Evolutionary conservation across 805 yeast species (phyloP).

Genomic region (Alloascoidea hylecoeti): DNA sequence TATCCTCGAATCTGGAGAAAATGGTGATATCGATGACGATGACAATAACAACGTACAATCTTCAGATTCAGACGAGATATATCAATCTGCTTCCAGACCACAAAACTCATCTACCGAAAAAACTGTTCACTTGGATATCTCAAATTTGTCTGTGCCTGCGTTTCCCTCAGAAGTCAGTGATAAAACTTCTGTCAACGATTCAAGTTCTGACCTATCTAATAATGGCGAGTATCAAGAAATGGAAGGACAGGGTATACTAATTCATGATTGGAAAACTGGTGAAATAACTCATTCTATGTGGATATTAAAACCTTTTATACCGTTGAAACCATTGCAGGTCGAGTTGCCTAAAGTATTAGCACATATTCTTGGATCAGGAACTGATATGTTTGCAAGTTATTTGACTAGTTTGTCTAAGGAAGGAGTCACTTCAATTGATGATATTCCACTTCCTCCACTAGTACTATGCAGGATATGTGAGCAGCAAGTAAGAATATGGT

Average conservation of each 20-base stretch:
- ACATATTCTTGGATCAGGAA: slow-evolving; percentile 79
- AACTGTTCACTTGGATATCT: not conserved
- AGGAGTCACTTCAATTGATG: slow-evolving; percentile 32
- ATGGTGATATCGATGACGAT: slow-evolving; percentile 6
- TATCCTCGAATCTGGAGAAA: not conserved
- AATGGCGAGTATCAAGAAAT: slow-evolving; percentile 25
- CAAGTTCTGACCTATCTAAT: not conserved
- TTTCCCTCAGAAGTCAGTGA: too few species aligned
- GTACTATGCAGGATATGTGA: slow-evolving; percentile 91
- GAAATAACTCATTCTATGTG: slow-evolving; percentile 80
- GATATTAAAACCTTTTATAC: slow-evolving; percentile 71
- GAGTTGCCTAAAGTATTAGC: slow-evolving; percentile 58
- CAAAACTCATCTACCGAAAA: not conserved
- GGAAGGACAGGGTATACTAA: slow-evolving; percentile 89
- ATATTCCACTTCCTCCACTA: slow-evolving; percentile 62
- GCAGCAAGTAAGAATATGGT: slow-evolving; percentile 86
- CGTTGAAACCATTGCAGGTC: slow-evolving; percentile 43
- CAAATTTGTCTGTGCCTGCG: not conserved
- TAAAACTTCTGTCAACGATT: not conserved
- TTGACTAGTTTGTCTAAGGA: slow-evolving; percentile 47
- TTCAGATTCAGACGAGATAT: not conserved
- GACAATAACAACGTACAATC: too few species aligned
- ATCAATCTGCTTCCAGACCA: not conserved
- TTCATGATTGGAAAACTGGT: slow-evolving; percentile 42
- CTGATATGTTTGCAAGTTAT: slow-evolving; percentile 69